Conservation (phyloP, 371 early-diverging fungal species). For the Mucor irregularis region DNA sequence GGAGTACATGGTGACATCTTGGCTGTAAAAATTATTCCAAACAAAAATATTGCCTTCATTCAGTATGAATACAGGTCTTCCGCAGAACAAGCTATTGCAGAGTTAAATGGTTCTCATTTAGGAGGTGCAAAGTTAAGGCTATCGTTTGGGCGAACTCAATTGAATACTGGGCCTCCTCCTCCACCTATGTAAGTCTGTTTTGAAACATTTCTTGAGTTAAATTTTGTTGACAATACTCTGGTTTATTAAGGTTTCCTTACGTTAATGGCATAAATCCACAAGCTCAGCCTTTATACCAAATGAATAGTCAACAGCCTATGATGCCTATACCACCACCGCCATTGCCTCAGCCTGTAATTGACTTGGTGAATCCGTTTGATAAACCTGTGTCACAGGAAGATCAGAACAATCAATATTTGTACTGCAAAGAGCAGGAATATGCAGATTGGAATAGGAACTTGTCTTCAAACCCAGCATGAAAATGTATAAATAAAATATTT, state of each 20-base stretch:
- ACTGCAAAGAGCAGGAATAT: background rate
- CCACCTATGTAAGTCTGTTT: too few species aligned
- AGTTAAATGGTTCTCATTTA: slow-evolving; percentile 77
- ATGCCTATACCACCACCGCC: background rate
- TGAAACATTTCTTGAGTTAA: too few species aligned
- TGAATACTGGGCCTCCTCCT: slow-evolving; percentile 3
- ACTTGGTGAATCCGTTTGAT: slow-evolving; percentile 13
- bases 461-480: background rate
- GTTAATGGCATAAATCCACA: background rate
- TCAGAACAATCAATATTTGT: slow-evolving; percentile 12
- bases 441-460: background rate
- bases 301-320: too few species aligned
- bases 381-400: slow-evolving; percentile 1
- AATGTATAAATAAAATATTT: background rate
- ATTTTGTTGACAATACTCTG: too few species aligned
- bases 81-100: slow-evolving; percentile 80
- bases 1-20: slow-evolving; percentile 76
- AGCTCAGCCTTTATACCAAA: background rate
- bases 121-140: slow-evolving; percentile 77
- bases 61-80: slow-evolving; percentile 71
- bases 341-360: background rate
- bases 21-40: slow-evolving; percentile 84
- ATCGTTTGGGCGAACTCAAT: slow-evolving; percentile 81
- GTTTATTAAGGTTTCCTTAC: background rate
- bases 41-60: slow-evolving; percentile 88